Evolutionary conservation across 2,329 filamentous ascomycete genomes (phyloP).

Genomic region (Lecanicillium sp.): DNA sequence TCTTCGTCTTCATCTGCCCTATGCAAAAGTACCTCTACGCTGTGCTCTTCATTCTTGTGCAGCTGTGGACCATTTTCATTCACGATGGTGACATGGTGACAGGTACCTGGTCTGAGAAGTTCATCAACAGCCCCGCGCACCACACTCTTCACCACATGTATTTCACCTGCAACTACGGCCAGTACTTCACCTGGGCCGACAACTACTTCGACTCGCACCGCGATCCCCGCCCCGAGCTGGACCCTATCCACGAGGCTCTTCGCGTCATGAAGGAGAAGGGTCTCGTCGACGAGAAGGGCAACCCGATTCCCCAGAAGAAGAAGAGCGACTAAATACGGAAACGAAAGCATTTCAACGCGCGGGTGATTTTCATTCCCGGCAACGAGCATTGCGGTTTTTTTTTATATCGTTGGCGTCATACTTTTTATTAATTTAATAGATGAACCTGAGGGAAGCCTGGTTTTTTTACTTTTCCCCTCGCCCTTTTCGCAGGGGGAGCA

Average conservation of each 20-base stretch:
- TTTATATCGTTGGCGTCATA: constrained; percentile 8
- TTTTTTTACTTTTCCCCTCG: background rate
- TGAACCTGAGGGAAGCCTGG: background rate
- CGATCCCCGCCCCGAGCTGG: constrained; percentile 36
- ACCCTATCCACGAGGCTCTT: constrained; percentile 38
- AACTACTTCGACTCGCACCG: constrained; percentile 39
- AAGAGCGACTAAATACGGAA: constrained; percentile 16
- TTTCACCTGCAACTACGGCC: constrained; percentile 44
- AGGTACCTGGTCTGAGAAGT: constrained; percentile 40
- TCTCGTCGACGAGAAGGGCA: constrained; percentile 37
- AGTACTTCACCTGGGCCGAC: constrained; percentile 44
- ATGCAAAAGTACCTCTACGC: constrained; percentile 41
- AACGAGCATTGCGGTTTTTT: constrained; percentile 9
- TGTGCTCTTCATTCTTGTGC: constrained; percentile 37
- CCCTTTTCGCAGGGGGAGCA: background rate
- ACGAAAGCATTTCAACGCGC: background rate
- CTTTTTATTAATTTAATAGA: constrained; percentile 10
- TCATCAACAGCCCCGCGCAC: constrained; percentile 42
- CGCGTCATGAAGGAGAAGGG: constrained; percentile 39
- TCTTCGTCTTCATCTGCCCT: constrained; percentile 40
- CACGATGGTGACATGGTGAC: constrained; percentile 45
- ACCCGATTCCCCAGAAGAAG: constrained; percentile 31
- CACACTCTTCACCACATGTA: constrained; percentile 45
- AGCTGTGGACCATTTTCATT: constrained; percentile 45
- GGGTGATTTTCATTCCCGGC: background rate